Evolutionary conservation across 129 eudicot genomes (phyloP).

Genomic region (Deinandra increscens): DNA sequence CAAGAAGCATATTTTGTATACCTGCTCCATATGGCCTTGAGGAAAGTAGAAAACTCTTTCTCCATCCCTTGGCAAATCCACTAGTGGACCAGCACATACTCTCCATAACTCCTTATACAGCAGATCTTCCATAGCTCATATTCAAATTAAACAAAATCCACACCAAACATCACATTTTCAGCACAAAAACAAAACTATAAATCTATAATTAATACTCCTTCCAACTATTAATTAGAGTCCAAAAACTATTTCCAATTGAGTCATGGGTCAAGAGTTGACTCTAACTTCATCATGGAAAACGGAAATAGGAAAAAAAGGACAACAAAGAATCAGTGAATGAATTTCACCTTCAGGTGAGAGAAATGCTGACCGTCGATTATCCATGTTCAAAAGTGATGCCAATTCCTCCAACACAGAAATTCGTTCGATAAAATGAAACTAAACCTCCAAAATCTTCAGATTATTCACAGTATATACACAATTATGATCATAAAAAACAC

Average conservation of each 20-base stretch:
- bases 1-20: constrained; percentile 27
- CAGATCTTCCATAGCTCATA: constrained; percentile 42
- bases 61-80: constrained; percentile 58
- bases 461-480: constrained; percentile 17
- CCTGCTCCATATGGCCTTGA: constrained; percentile 97
- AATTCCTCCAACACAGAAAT: constrained; percentile 14
- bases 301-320: too few relatives aligned
- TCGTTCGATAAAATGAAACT: not conserved
- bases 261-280: not conserved
- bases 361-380: constrained; percentile 24
- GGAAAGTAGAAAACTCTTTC: constrained; percentile 87
- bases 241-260: not conserved
- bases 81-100: constrained; percentile 95
- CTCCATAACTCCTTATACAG: constrained; percentile 79
- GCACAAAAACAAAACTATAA: constrained; percentile 3
- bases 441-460: constrained; percentile 18
- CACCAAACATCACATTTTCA: constrained; percentile 18
- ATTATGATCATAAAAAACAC: constrained; percentile 6
- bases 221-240: not conserved
- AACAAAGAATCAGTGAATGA: constrained; percentile 21
- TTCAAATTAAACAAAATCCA: constrained; percentile 13
- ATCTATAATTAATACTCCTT: too few relatives aligned
- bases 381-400: constrained; percentile 24
- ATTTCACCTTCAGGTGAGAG: constrained; percentile 36
- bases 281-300: too few relatives aligned